Evolutionary conservation across 345 rosid species (phyloP).

Genomic region (Eucalyptus tenuipes): DNA sequence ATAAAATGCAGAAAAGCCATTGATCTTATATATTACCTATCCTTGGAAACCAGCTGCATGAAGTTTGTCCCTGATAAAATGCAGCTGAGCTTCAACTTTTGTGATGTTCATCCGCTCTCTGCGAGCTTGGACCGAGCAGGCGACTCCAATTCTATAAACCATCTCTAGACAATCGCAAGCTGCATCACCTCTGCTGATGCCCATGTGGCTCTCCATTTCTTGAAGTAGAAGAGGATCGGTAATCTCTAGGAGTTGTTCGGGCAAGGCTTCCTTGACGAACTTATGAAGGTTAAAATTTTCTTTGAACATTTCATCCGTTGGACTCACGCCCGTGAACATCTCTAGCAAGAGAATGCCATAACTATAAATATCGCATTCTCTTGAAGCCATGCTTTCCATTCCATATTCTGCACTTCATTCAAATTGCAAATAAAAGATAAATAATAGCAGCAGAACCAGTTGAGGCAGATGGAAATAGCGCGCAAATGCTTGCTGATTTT

Average conservation of each 20-base stretch:
- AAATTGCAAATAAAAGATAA: neutral
- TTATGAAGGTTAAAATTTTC: slow-evolving; percentile 7
- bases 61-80: neutral
- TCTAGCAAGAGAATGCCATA: slow-evolving; percentile 15
- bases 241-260: neutral
- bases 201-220: neutral
- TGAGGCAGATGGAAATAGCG: neutral
- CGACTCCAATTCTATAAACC: neutral
- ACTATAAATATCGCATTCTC: slow-evolving; percentile 7
- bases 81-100: neutral
- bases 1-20: neutral
- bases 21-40: neutral
- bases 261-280: neutral
- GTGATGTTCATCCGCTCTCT: neutral
- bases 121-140: neutral
- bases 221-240: slow-evolving; percentile 1
- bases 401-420: slow-evolving; percentile 10
- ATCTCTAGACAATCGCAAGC: neutral
- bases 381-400: slow-evolving; percentile 1
- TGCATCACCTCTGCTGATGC: neutral
- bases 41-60: neutral
- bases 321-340: slow-evolving; percentile 5
- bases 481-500: too few species aligned
- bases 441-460: fast-evolving
- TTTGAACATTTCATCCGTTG: slow-evolving; percentile 3